Conservation (phyloP, 2,329 filamentous ascomycete species). For the Cryphonectria naterciae region DNA sequence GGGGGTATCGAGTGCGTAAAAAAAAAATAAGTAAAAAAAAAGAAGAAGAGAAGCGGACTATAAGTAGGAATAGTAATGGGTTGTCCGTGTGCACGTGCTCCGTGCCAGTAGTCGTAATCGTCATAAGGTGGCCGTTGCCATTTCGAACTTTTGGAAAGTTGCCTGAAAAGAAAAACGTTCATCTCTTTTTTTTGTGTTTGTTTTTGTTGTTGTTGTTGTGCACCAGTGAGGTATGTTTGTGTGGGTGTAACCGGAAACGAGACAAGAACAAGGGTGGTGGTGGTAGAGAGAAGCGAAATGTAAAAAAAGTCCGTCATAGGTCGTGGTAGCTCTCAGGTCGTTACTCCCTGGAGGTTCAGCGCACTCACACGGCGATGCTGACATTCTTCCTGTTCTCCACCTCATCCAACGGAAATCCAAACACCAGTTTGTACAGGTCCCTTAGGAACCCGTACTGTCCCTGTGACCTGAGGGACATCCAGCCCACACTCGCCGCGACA, state of each 20-base stretch:
- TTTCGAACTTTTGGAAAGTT: slow-evolving; percentile 6
- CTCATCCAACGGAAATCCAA: slow-evolving; percentile 82
- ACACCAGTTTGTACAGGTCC: slow-evolving; percentile 83
- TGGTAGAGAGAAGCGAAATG: neutral
- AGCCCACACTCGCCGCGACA: slow-evolving; percentile 76
- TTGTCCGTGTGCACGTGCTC: neutral
- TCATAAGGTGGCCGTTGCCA: slow-evolving; percentile 7
- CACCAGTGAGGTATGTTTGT: neutral
- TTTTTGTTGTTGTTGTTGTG: neutral
- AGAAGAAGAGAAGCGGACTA: slow-evolving; percentile 19
- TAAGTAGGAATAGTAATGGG: slow-evolving; percentile 11
- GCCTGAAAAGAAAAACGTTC: neutral
- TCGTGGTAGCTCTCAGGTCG: neutral
- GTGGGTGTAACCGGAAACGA: neutral
- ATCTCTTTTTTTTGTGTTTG: neutral
- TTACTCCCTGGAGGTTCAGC: neutral
- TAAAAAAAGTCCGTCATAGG: neutral
- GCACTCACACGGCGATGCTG: slow-evolving; percentile 58
- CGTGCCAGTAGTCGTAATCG: slow-evolving; percentile 20
- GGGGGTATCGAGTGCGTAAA: slow-evolving; percentile 32
- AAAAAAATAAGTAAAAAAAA: slow-evolving; percentile 4
- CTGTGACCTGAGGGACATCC: slow-evolving; percentile 70
- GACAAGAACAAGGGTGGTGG: neutral
- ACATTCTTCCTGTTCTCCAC: slow-evolving; percentile 68
- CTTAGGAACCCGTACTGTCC: slow-evolving; percentile 75